phyloP scores from a whole-genome alignment of 2,329 filamentous ascomycete genomes.

The Fusarium transvaalense region DNA sequence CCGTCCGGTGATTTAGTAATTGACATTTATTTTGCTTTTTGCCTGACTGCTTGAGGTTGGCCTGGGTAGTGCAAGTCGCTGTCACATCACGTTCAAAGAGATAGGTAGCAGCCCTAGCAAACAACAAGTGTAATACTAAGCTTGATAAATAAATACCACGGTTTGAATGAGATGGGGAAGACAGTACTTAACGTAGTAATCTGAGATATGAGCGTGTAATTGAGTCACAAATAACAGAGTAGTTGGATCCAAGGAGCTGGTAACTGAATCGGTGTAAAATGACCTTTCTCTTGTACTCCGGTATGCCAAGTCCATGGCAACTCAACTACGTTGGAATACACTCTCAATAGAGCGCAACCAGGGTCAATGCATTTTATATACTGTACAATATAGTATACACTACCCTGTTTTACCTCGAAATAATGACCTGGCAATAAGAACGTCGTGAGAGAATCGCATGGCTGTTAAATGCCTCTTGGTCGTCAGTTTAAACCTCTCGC shows the following conservation, averaged over 20 bases:
- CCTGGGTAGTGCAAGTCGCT: background rate
- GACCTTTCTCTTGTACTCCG: background rate
- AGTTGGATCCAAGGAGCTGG: background rate
- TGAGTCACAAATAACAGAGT: background rate
- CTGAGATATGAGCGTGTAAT: background rate
- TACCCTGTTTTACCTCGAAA: background rate
- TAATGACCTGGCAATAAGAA: background rate
- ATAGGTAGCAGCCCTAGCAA: background rate
- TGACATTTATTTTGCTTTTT: fast-evolving
- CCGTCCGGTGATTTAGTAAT: background rate
- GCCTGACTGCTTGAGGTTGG: fast-evolving
- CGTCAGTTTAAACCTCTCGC: background rate
- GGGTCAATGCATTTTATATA: too few relatives aligned
- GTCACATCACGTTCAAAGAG: background rate
- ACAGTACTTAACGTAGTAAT: background rate
- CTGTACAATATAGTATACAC: background rate
- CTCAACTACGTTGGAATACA: too few relatives aligned
- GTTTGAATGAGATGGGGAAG: background rate
- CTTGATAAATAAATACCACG: background rate
- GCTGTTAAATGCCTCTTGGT: background rate
- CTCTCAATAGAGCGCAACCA: too few relatives aligned
- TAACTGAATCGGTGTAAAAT: background rate
- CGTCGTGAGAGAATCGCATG: background rate
- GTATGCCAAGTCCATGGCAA: too few relatives aligned
- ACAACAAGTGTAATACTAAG: too few relatives aligned